Base-by-base conservation (phyloP, 2,329 filamentous ascomycete species). In the Cercospora zeae-maydis region DNA sequence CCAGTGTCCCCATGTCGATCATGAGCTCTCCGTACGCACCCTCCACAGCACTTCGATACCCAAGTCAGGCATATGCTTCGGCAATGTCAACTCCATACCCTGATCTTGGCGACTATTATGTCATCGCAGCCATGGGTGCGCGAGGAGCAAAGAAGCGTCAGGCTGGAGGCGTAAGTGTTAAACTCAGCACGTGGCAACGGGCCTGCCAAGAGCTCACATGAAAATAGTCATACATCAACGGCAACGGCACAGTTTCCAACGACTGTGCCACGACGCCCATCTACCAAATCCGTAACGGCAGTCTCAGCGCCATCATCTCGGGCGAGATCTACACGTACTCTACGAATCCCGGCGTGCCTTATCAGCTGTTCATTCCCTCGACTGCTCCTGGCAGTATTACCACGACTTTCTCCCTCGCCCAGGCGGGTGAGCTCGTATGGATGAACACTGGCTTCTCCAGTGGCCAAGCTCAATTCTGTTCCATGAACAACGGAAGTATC, bases 401-500 rank as follows among this genome's bases (percentile, higher is more conserved):
- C 7, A 71, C 70, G 13, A 58, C 66, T 1, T 74, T 73, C 62
- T 62, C 66, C 8, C 65, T 72, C 9, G 64, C 62, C 11, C 47
- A 54, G 9, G 61, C 63, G 14, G 67, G 69, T n/a, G 39, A 61
- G 24, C 59, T 74, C 6, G 66, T 62, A 1, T 74, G 72, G 71
- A 62, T 63, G 37, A 73, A 73, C 51, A 34, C 56, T 7, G 64
- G 51, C 2, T 74, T 74, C 59, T 69, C 62, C 34, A 71, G 71
- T 19, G 70, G 71, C 3, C 64, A 73, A 54, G 72, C 72, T 1
- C 61, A 61, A 4, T 74, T 74, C 62, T 74, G 72, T 57, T 62
- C 70, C 1, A 27, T 74, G 11, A 51, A 34, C n/a, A 72, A 74
- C 47, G 72, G 71, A 6, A 71, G 70, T 9, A 66, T 74, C 8